phyloP scores from a whole-genome alignment of 345 rosid genomes.

The Hibiscus trionum region DNA sequence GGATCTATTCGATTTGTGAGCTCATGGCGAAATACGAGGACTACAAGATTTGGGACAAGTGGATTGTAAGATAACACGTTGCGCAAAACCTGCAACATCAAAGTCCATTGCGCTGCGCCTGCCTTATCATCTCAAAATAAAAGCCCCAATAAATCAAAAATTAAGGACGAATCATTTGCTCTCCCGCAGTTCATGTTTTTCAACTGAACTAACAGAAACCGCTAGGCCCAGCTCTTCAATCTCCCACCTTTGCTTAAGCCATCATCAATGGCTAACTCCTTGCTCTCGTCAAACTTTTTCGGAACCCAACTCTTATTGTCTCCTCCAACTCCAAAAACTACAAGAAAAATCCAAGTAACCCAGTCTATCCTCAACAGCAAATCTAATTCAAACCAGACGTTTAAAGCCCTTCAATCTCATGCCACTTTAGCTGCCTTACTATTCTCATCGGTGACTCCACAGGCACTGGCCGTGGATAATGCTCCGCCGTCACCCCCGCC shows the following conservation, averaged over 20 bases:
- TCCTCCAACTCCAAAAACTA: no score
- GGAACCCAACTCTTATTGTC: no score
- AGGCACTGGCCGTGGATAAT: constrained; percentile 47
- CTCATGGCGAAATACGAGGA: no score
- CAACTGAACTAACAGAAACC: neutral
- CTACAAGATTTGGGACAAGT: neutral
- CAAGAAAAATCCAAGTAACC: no score
- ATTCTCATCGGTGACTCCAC: constrained; percentile 39
- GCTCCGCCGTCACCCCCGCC: constrained; percentile 31
- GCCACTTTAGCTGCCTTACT: constrained; percentile 44
- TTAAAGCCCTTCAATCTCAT: constrained; percentile 23
- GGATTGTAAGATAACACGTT: constrained; percentile 41
- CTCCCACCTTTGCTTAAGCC: no score
- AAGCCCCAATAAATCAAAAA: neutral
- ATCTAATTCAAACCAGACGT: neutral
- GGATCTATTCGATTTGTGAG: neutral
- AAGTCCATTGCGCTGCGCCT: constrained; percentile 13
- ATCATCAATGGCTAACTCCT: no score
- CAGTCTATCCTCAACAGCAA: no score
- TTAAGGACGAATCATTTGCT: neutral
- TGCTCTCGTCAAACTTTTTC: no score
- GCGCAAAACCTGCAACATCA: constrained; percentile 28
- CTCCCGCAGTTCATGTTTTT: neutral
- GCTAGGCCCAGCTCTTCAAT: no score
- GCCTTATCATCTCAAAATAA: constrained; percentile 14